phyloP scores from a whole-genome alignment of 176 grass and related monocot species.

The Rhynchospora pubera region DNA sequence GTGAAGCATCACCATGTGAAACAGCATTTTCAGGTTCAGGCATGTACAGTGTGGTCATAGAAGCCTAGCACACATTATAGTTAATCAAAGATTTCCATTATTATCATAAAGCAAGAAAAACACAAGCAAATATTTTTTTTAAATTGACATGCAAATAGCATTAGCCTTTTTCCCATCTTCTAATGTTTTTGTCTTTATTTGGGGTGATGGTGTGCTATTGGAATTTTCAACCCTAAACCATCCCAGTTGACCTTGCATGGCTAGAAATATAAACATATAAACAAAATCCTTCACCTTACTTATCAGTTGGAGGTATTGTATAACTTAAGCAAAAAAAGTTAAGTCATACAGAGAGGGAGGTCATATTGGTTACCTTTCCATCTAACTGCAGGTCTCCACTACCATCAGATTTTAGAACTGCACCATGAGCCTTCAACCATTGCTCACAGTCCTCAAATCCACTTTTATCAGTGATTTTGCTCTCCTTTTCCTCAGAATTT shows the following conservation, averaged over 20 bases:
- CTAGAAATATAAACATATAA: neutral
- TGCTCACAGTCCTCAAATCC: slow-evolving; percentile 59
- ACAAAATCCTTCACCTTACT: neutral
- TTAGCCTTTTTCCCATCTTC: neutral
- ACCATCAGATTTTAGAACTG: slow-evolving; percentile 44
- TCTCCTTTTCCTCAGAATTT: slow-evolving; percentile 23
- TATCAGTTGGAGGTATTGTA: slow-evolving; percentile 6
- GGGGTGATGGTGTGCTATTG: slow-evolving; percentile 4
- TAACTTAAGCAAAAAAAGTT: neutral
- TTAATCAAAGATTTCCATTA: neutral
- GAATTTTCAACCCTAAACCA: neutral
- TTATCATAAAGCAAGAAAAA: neutral
- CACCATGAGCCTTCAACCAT: slow-evolving; percentile 92
- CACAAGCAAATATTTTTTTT: neutral
- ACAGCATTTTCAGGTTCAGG: slow-evolving; percentile 93
- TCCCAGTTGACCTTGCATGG: neutral
- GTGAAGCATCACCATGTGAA: slow-evolving; percentile 81
- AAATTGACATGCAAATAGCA: neutral
- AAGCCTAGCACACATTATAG: slow-evolving; percentile 41
- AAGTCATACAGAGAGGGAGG: neutral
- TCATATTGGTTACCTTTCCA: slow-evolving; percentile 50
- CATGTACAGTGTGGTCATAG: slow-evolving; percentile 67
- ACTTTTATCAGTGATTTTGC: slow-evolving; percentile 28
- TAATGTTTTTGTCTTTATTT: neutral
- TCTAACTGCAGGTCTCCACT: slow-evolving; percentile 71